A percentile compares a stretch with the other conserved stretches of the same genome.
phyloP scores from a whole-genome alignment of 2,329 filamentous ascomycete genomes.

The Diaporthe destruens region DNA sequence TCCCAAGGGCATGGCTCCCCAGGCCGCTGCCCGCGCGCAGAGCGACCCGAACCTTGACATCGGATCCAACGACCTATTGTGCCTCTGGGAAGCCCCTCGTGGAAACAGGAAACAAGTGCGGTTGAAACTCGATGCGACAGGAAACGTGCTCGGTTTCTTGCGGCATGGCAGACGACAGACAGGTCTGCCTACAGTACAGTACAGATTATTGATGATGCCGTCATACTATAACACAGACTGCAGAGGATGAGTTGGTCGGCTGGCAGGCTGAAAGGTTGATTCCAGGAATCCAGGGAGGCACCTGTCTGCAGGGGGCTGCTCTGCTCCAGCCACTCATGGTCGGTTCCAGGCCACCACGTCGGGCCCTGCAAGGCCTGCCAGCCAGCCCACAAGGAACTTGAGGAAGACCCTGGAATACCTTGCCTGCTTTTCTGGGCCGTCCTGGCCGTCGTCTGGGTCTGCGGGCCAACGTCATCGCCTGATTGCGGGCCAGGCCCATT shows the following conservation, averaged over 20 bases:
- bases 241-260: slow-evolving; percentile 17
- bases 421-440: slow-evolving; percentile 39
- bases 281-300: slow-evolving; percentile 35
- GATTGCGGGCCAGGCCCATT: slow-evolving; percentile 24
- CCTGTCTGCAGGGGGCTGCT: slow-evolving; percentile 28
- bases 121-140: not conserved
- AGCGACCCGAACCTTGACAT: not conserved
- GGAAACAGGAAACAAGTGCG: not conserved
- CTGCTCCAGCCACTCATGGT: slow-evolving; percentile 33
- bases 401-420: slow-evolving; percentile 15
- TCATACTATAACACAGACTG: slow-evolving; percentile 16
- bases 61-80: not conserved
- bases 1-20: slow-evolving; percentile 29
- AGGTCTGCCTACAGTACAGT: slow-evolving; percentile 3
- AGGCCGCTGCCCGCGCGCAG: not conserved
- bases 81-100: not conserved
- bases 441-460: slow-evolving; percentile 28
- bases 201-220: slow-evolving; percentile 29
- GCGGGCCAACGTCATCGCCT: slow-evolving; percentile 42
- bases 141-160: not conserved
- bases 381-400: slow-evolving; percentile 15
- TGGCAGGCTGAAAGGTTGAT: slow-evolving; percentile 8
- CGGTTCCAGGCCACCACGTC: slow-evolving; percentile 25
- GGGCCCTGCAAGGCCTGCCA: not conserved
- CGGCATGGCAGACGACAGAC: not conserved